Conservation (phyloP, 2,329 filamentous ascomycete species). For the Ilyonectria sp. region DNA sequence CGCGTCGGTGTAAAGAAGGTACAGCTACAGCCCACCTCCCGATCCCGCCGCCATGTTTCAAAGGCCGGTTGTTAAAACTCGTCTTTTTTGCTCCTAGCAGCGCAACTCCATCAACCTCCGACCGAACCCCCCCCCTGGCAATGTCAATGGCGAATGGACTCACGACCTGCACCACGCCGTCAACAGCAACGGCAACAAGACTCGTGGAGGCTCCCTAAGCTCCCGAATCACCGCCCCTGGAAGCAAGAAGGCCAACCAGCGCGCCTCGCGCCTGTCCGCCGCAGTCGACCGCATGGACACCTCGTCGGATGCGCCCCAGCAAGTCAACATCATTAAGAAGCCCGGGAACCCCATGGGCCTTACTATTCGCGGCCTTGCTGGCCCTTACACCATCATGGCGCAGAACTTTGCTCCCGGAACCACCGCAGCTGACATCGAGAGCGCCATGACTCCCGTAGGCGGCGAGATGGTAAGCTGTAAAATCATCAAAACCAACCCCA, state of each 20-base stretch:
- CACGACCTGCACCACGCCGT: conserved; percentile 75
- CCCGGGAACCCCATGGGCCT: conserved; percentile 64
- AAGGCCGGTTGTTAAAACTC: conserved; percentile 24
- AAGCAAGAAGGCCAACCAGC: conserved; percentile 44
- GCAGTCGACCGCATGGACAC: conserved; percentile 61
- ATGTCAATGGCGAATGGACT: conserved; percentile 79
- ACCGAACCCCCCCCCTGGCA: conserved; percentile 57
- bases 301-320: conserved; percentile 49
- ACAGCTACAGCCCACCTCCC: conserved; percentile 39
- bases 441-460: conserved; percentile 83
- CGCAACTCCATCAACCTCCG: conserved; percentile 43
- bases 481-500: conserved; percentile 77
- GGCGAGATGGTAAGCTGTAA: conserved; percentile 78
- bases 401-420: conserved; percentile 89
- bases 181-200: conserved; percentile 52
- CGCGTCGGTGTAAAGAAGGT: conserved; percentile 83
- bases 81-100: conserved; percentile 34
- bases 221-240: conserved; percentile 62
- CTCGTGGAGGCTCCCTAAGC: conserved; percentile 58
- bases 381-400: conserved; percentile 80
- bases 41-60: conserved; percentile 1
- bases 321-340: conserved; percentile 54
- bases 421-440: conserved; percentile 86
- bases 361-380: conserved; percentile 80
- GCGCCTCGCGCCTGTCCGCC: conserved; percentile 59